Conservation (phyloP, 768 basidiomycete species). For the Phallus indusiatus region DNA sequence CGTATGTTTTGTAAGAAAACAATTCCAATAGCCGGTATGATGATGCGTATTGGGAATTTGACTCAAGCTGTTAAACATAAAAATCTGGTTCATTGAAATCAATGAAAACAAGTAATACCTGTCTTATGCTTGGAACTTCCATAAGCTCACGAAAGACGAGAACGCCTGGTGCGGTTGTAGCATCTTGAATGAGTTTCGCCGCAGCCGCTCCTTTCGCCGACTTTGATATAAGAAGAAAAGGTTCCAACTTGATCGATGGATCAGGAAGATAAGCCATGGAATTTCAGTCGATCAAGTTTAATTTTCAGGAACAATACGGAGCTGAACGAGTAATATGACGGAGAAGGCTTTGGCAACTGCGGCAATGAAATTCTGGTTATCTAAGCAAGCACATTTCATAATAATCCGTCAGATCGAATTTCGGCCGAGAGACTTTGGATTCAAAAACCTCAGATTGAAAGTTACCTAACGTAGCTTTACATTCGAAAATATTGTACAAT, state of each 20-base stretch:
- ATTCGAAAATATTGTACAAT: too few relatives aligned
- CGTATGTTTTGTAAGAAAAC: slow-evolving; percentile 85
- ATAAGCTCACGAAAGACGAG: slow-evolving; percentile 89
- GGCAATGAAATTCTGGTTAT: too few relatives aligned
- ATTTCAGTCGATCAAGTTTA: too few relatives aligned
- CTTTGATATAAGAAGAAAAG: slow-evolving; percentile 86
- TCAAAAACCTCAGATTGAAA: too few relatives aligned
- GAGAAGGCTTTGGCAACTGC: too few relatives aligned
- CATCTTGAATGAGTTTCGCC: slow-evolving; percentile 80
- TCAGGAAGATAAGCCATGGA: slow-evolving; percentile 19
- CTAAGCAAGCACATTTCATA: too few relatives aligned
- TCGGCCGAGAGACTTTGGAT: too few relatives aligned
- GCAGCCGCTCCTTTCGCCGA: slow-evolving; percentile 88
- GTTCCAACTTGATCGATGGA: slow-evolving; percentile 68
- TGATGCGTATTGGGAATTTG: slow-evolving; percentile 50
- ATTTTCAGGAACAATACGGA: too few relatives aligned
- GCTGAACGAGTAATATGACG: too few relatives aligned
- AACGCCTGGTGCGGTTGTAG: slow-evolving; percentile 80
- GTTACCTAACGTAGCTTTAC: too few relatives aligned
- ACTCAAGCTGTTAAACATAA: not conserved
- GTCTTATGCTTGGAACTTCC: slow-evolving; percentile 72
- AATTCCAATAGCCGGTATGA: slow-evolving; percentile 64
- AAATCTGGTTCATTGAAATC: not conserved
- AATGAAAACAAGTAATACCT: slow-evolving; percentile 35
- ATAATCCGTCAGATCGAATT: too few relatives aligned